Evolutionary conservation across 495 filamentous ascomycete genomes (phyloP), one percentile per base, ranked within the genome.

Genomic region (Amniculicola lignicola): DNA sequence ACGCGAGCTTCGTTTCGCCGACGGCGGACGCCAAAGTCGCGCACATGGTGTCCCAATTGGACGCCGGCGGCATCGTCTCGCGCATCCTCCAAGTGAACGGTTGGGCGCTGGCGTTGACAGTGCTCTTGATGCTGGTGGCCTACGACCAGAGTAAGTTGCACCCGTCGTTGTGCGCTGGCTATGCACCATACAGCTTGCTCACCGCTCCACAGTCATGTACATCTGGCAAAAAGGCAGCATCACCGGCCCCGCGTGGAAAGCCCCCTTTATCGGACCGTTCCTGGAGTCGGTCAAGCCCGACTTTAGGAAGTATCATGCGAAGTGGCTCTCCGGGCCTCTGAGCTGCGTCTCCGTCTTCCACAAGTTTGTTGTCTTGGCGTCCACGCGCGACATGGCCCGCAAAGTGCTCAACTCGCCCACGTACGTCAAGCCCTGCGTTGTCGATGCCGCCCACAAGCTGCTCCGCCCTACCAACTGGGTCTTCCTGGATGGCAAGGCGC

Each of bases 281-380:
- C 78, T 97, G 36, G 73, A 95, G 67, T 96, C 91, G 15, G 76
- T 98, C 44, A 85, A 95, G 66, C 93, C 93, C 41, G 88, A 92
- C 54, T 96, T 96, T 73, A 80, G 83, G 56, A 82, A 89, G 63
- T 98, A 98, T 72, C 77, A 88, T 68, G 84, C 79, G 25, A 95
- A 98, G 79, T 98, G 92, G 92, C 66, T 82, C 63, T 93, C 88
- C 69, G 93, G 88, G 12, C 82, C 84, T 11, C 77, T 98, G 64
- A 96, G 91, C 75, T 98, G 93, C 73, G 92, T 98, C 54, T 96
- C 90, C 11, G 90, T 98, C 56, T 98, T 98, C 76, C 93, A 98
- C 81, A 98, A 98, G 91, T 98, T 98, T 71, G 93, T 98, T 61
- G 90, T 98, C 27, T 95, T 98, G 68, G 93, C 91, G 16, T 96